A percentile compares a stretch with the other conserved stretches of the same genome.
These are phyloP conservation scores for Canariomyces notabilis DNA, from an alignment of 2,329 filamentous ascomycete species.

Conservation along the genomic window DNA sequence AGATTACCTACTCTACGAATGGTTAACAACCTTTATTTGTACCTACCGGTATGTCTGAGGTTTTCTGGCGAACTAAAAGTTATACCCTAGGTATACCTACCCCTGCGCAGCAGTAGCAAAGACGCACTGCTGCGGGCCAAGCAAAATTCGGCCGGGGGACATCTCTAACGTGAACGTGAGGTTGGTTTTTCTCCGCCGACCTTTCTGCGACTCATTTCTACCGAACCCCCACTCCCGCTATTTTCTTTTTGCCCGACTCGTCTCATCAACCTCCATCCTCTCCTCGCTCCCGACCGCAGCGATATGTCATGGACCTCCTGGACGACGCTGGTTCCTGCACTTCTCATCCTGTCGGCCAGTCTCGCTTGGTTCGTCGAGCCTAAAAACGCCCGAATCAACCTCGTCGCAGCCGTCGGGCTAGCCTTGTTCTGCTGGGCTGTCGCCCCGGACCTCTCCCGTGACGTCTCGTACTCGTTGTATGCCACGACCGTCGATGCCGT, in stretches of 20 bases:
- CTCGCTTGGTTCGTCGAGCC: constrained; percentile 42
- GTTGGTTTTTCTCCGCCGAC: constrained; percentile 16
- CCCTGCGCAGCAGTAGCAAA: neutral
- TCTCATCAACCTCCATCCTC: constrained; percentile 12
- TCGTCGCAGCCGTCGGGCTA: constrained; percentile 37
- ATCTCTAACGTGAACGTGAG: too few relatives aligned
- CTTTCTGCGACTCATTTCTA: constrained; percentile 13
- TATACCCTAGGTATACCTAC: too few relatives aligned
- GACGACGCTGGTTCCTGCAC: constrained; percentile 40
- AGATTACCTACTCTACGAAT: too few relatives aligned
- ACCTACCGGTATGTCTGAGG: too few relatives aligned
- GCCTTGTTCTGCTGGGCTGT: constrained; percentile 39
- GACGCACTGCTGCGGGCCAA: neutral
- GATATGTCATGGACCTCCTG: constrained; percentile 48
- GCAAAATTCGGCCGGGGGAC: constrained; percentile 12
- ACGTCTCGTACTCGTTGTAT: constrained; percentile 34
- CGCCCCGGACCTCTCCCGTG: constrained; percentile 37
- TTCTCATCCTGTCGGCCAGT: constrained; percentile 40
- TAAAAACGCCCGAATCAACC: constrained; percentile 38
- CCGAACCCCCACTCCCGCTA: constrained; percentile 16
- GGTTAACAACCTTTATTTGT: too few relatives aligned
- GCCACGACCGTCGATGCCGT: constrained; percentile 31
- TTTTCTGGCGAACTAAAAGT: too few relatives aligned
- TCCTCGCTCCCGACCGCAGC: constrained; percentile 29
- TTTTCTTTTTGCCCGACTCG: constrained; percentile 23